phyloP scores from a whole-genome alignment of 768 basidiomycete species.

The Nidularia pulvinata region DNA sequence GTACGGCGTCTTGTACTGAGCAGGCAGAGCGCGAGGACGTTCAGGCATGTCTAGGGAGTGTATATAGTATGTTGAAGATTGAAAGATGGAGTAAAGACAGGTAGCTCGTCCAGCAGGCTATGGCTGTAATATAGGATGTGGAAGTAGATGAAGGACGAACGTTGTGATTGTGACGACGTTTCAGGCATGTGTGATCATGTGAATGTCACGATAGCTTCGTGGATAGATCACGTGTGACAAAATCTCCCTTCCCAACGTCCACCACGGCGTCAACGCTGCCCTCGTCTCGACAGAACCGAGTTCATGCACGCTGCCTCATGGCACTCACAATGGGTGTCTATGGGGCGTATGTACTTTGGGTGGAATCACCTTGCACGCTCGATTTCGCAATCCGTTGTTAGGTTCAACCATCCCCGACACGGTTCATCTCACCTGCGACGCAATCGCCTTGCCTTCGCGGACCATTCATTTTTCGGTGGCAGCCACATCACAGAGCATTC shows the following conservation, averaged over 20 bases:
- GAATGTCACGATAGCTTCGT: not conserved
- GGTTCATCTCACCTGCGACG: not conserved
- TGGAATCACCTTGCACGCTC: not conserved
- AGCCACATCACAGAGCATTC: too few species aligned
- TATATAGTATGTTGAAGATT: constrained; percentile 16
- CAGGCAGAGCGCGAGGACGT: constrained; percentile 72
- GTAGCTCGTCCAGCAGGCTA: constrained; percentile 41
- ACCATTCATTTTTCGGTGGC: not conserved
- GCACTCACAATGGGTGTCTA: constrained; percentile 19
- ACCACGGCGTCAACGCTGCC: constrained; percentile 8
- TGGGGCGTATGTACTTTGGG: not conserved
- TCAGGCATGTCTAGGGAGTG: constrained; percentile 34
- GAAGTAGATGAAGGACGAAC: constrained; percentile 8
- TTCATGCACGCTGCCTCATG: constrained; percentile 33
- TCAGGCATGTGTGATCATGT: not conserved
- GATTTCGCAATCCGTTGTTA: not conserved
- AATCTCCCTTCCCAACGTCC: constrained; percentile 5
- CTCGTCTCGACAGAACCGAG: not conserved
- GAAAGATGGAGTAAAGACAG: constrained; percentile 23
- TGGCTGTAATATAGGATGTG: constrained; percentile 6
- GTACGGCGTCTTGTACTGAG: constrained; percentile 65
- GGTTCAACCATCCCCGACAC: not conserved
- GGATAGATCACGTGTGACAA: not conserved
- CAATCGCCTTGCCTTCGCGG: not conserved
- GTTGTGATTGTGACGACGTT: constrained; percentile 13